Percentiles rank a stretch among this genome's conserved stretches.
Evolutionary conservation across 2,329 filamentous ascomycete genomes (phyloP).

Genomic region (Hyphodiscus sp.): DNA sequence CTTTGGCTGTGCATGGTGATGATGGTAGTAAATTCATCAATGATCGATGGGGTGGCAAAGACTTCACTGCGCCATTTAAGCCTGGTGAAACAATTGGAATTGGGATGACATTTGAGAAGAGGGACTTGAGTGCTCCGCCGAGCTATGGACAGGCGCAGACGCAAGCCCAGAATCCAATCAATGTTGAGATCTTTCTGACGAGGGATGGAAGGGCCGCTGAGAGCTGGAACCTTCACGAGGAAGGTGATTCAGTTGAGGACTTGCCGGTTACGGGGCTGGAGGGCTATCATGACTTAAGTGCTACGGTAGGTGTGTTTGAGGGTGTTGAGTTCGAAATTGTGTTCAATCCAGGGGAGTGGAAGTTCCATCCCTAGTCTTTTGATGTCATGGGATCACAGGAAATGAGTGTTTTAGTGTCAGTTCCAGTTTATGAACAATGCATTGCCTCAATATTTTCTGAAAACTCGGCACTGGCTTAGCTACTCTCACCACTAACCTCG

Average conservation of each 20-base stretch:
- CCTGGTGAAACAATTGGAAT: conserved; percentile 62
- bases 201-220: conserved; percentile 53
- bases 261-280: conserved; percentile 60
- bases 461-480: too few relatives aligned
- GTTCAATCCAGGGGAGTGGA: conserved; percentile 54
- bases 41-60: conserved; percentile 64
- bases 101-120: conserved; percentile 54
- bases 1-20: conserved; percentile 70
- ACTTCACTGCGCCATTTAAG: conserved; percentile 60
- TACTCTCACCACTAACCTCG: too few relatives aligned
- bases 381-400: too few relatives aligned
- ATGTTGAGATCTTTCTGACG: conserved; percentile 63
- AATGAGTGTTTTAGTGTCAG: too few relatives aligned
- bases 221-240: conserved; percentile 69
- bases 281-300: conserved; percentile 64
- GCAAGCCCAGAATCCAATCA: conserved; percentile 29
- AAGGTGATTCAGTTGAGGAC: conserved; percentile 58
- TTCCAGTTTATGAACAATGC: too few relatives aligned
- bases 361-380: conserved; percentile 35
- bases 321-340: conserved; percentile 61
- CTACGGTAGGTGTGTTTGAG: conserved; percentile 65
- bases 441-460: too few relatives aligned
- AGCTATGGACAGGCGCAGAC: conserved; percentile 23
- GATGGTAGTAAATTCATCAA: conserved; percentile 73
- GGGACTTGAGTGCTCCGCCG: conserved; percentile 25